These are phyloP conservation scores for Eucalyptus coolabah DNA, from an alignment of 345 rosid species.

Conservation along the genomic window DNA sequence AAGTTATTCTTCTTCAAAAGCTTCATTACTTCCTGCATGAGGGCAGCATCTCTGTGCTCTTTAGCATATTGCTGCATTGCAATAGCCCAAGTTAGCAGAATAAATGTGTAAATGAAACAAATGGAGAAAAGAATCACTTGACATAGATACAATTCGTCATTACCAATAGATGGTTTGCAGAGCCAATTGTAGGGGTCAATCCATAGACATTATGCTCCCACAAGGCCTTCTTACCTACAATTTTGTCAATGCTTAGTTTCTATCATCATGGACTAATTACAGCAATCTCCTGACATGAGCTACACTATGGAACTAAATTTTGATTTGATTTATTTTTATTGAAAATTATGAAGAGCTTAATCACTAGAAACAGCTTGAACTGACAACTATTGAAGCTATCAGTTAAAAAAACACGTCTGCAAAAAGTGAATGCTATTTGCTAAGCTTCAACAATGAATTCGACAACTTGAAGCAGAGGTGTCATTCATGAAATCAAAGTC, in stretches of 20 bases:
- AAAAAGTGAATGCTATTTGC: background rate
- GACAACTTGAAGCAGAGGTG: background rate
- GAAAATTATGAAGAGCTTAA: background rate
- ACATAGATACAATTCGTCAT: background rate
- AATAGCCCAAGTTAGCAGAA: background rate
- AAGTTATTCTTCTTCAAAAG: slow-evolving; percentile 49
- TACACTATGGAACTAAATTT: background rate
- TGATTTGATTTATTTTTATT: background rate
- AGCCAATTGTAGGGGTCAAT: slow-evolving; percentile 57
- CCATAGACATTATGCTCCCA: slow-evolving; percentile 81
- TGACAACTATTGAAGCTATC: background rate
- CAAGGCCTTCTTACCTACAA: slow-evolving; percentile 66
- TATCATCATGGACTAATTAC: background rate
- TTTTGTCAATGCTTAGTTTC: background rate
- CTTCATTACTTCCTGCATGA: slow-evolving; percentile 62
- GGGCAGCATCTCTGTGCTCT: slow-evolving; percentile 31
- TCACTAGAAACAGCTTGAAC: background rate
- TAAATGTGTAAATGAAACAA: background rate
- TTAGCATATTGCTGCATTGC: slow-evolving; percentile 54
- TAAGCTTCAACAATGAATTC: background rate
- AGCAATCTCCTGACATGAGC: background rate
- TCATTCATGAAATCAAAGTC: background rate
- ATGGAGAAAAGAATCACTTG: background rate
- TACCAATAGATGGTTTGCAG: slow-evolving; percentile 84
- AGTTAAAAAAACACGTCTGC: background rate